Percentiles rank a stretch among this genome's conserved stretches.
These are phyloP conservation scores for Pichia sp. DNA, from an alignment of 1,139 yeast species.

Conservation along the genomic window DNA sequence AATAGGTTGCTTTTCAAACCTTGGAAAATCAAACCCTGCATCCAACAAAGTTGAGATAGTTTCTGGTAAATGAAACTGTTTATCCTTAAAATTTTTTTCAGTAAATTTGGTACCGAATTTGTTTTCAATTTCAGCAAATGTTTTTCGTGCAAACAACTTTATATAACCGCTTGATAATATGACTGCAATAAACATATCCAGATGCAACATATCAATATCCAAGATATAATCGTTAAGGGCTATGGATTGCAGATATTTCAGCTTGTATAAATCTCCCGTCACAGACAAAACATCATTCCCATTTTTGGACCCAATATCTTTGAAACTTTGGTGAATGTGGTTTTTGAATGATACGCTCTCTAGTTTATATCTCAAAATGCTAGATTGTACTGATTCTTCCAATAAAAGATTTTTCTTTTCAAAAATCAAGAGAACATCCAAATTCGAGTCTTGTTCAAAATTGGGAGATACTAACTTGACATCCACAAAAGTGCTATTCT, in stretches of 20 bases:
- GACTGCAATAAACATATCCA: conserved; percentile 26
- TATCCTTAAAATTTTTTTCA: neutral
- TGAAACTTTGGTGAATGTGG: conserved; percentile 20
- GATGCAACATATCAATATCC: conserved; percentile 16
- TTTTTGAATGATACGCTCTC: conserved; percentile 15
- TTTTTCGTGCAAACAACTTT: conserved; percentile 34
- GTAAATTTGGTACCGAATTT: conserved; percentile 8
- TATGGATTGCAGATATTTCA: conserved; percentile 16
- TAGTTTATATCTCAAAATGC: conserved; percentile 33
- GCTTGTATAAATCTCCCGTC: conserved; percentile 3
- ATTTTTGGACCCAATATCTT: conserved; percentile 17
- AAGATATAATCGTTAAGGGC: conserved; percentile 21
- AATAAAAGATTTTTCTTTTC: conserved; percentile 2
- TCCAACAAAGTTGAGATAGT: conserved; percentile 42
- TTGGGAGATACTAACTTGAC: conserved; percentile 40
- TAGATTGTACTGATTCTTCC: conserved; percentile 18
- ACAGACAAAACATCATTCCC: conserved; percentile 10
- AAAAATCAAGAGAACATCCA: conserved; percentile 8
- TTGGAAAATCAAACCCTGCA: conserved; percentile 47
- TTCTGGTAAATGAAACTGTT: conserved; percentile 21
- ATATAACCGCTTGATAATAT: conserved; percentile 35
- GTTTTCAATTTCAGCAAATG: conserved; percentile 23
- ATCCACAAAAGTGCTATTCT: conserved; percentile 17
- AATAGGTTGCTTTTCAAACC: conserved; percentile 28
- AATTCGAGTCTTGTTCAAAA: conserved; percentile 19